Base-by-base conservation (phyloP, 2,329 filamentous ascomycete genomes). In the Laburnicola sp. region DNA sequence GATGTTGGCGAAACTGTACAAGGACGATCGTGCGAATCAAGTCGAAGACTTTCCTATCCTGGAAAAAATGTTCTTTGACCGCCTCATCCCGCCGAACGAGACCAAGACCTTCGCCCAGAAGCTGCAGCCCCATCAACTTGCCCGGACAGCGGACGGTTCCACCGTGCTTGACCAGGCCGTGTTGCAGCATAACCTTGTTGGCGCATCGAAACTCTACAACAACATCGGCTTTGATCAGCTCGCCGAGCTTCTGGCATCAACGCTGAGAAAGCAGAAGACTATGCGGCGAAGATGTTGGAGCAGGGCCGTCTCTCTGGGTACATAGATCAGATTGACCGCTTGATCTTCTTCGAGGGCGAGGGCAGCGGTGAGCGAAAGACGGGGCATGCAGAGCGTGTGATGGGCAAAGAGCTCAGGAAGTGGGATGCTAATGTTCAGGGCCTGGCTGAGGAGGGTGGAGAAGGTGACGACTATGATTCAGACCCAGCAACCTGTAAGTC, bases 51-150 rank as follows among this genome's bases (percentile, higher is more conserved):
- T 88, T 68, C 80, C 85, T 42, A 97, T 99, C 47, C 78, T 99
- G 10, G 94, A 97, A 78, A 97, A 97, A 79, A 97, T 99, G 84
- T 96, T 96, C 73, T 81, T 97, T 42, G 91, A 97, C 73, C 85
- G 92, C 4, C 79, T 99, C 3, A 80, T 99, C 42, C 83, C 84
- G 0, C 84, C 87, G 0, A 82, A 80, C n/a, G 94, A 99, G 75
- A 91, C 97, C 36, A 84, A 86, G 32, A 86, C 89, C 48, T 99
- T 99, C 68, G 88, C 92, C 0, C 80, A 88, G 62, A 86, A 86
- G 45, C 80, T 99, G 42, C 82, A 85, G 49, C 87, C 89, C 22
- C 94, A 99, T 74, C 94, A 99, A 75, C 84, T 97, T 2, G 94
- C 94, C 23, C 86, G 84, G 56, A 97, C 91, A 0, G 82, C 89